These are phyloP conservation scores for Sphaerulina vaccinii DNA, from an alignment of 2,329 filamentous ascomycete species.

Conservation along the genomic window DNA sequence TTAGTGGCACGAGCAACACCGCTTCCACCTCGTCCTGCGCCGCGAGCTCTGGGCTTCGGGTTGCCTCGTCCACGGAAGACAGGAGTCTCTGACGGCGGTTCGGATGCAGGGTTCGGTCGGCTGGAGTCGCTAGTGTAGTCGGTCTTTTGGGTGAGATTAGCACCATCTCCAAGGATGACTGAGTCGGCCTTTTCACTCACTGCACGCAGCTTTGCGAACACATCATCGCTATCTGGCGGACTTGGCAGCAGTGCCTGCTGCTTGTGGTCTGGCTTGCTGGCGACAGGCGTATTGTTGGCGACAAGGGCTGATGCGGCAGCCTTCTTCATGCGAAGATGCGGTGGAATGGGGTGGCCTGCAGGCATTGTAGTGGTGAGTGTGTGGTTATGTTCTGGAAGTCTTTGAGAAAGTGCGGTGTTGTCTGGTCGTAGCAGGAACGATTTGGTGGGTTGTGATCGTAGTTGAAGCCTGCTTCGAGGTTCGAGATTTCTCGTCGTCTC, in stretches of 20 bases:
- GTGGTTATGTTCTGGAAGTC: background rate
- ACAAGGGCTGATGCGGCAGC: background rate
- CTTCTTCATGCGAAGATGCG: slow-evolving; percentile 12
- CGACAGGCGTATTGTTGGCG: background rate
- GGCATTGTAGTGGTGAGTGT: background rate
- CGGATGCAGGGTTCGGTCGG: slow-evolving; percentile 14
- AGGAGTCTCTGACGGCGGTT: background rate
- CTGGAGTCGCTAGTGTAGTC: slow-evolving; percentile 7
- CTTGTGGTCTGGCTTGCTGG: too few species aligned
- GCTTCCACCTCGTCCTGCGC: slow-evolving; percentile 6
- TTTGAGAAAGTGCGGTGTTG: background rate
- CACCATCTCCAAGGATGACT: background rate
- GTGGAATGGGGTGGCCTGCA: slow-evolving; percentile 2
- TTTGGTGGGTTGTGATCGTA: background rate
- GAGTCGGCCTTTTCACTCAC: background rate
- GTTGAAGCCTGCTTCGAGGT: background rate
- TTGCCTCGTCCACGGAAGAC: slow-evolving; percentile 1
- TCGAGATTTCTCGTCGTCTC: too few species aligned
- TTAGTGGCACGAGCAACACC: background rate
- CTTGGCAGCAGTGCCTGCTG: background rate
- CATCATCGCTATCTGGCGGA: background rate
- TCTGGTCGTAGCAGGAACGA: background rate
- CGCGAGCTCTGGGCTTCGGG: background rate
- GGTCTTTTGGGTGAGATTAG: background rate
- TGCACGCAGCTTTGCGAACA: background rate